Conservation (phyloP, 257 asterid genomes). For the Primulina eburnea region DNA sequence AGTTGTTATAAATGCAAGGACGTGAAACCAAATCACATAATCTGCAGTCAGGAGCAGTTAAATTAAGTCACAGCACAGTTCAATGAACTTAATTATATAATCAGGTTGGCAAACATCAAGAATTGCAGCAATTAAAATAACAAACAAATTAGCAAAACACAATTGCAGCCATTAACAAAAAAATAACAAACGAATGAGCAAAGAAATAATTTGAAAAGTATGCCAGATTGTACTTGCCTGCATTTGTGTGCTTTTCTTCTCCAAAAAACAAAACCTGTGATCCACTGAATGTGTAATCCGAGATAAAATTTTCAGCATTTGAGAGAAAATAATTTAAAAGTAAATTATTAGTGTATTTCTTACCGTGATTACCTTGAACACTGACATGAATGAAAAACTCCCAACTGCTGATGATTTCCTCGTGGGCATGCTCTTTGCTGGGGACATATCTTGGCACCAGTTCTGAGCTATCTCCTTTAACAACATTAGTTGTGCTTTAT, state of each 20-base stretch:
- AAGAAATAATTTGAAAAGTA: background rate
- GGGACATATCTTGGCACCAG: slow-evolving; percentile 69
- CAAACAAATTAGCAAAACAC: too few species aligned
- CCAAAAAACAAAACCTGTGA: slow-evolving; percentile 61
- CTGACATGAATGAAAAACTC: slow-evolving; percentile 49
- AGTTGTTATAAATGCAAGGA: background rate
- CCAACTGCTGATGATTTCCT: slow-evolving; percentile 51
- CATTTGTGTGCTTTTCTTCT: slow-evolving; percentile 61
- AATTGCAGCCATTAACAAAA: background rate
- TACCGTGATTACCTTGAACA: slow-evolving; percentile 66
- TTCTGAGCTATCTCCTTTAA: slow-evolving; percentile 94
- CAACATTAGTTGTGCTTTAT: slow-evolving; percentile 77
- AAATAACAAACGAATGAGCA: slow-evolving; percentile 2
- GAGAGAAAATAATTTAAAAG: slow-evolving; percentile 14
- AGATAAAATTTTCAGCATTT: slow-evolving; percentile 32
- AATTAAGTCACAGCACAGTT: background rate
- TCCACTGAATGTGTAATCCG: slow-evolving; percentile 60
- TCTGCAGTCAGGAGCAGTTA: background rate
- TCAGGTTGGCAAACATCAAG: background rate
- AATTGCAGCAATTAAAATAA: background rate
- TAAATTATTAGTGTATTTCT: slow-evolving; percentile 10
- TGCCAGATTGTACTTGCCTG: slow-evolving; percentile 51
- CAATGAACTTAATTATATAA: background rate
- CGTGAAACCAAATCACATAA: background rate
- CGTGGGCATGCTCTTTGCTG: slow-evolving; percentile 44